Base-by-base conservation (phyloP, 2,329 filamentous ascomycete genomes). In the Coccinonectria pachysandricola region DNA sequence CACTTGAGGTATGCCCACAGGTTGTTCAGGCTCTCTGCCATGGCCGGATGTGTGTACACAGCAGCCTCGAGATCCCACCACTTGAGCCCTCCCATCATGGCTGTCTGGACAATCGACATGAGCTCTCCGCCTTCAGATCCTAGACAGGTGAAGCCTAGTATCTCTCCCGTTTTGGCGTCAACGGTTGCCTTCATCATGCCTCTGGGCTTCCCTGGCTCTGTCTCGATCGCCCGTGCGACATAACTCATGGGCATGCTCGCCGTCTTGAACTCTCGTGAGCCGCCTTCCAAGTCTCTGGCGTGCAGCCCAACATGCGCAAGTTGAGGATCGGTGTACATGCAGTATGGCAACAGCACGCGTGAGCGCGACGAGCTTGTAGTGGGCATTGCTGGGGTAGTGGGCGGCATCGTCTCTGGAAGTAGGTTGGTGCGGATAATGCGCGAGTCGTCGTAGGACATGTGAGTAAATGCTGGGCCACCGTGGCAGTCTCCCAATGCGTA, bases 391-490 rank as follows among this genome's bases (percentile, higher is more conserved):
- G 45, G 44, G 10, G 44, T 44, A 3, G 42, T 41, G 23, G 38
- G 17, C 13, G 38, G 26, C n/a, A 46, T 36, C 12, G 39, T 26
- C 5, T 34, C 32, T 19, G 45, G 40, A 19, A 64, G 37, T 23
- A 68, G 39, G 33, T 66, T 68, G 32, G 53, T 47, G 13, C 57
- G 53, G 23, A 71, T 39, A 43, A 72, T 60, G 29, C 67, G 62
- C 42, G 59, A 68, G 47, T 71, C 65, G 44, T 71, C 65, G 48
- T 69, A 71, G 4, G 62, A 65, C 35, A 71, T 59, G 46, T 71
- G 67, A 2, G 67, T 71, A 43, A 71, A 71, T 9, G 63, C 63
- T 6, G 65, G 62, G 1, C 58, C 57, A 22, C 65, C 64, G 28
- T 69, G 64, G 24, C 62, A 58, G 35, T 71, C 66, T 17, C 68